A percentile compares a stretch with the other conserved stretches of the same genome.
phyloP scores from a whole-genome alignment of 75 land plant genomes.

The Chamaecyparis obtusa region DNA sequence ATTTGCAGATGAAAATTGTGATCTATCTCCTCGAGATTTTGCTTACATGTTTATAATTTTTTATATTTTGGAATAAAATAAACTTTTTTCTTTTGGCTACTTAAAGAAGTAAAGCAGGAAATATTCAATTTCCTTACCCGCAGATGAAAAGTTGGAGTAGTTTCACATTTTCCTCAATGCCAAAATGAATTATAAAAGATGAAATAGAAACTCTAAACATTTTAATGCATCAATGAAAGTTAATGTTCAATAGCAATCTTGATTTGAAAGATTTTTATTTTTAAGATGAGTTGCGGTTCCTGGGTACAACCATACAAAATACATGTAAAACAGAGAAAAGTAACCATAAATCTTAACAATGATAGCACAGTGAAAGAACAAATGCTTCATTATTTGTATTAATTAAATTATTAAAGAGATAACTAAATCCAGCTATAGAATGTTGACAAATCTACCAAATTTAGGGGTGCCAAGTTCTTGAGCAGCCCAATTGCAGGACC shows the following conservation, averaged over 20 bases:
- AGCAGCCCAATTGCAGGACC: too few relatives aligned
- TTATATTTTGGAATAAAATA: background rate
- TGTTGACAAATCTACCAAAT: too few relatives aligned
- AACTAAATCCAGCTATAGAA: too few relatives aligned
- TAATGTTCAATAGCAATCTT: background rate
- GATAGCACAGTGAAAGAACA: too few relatives aligned
- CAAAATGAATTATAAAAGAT: background rate
- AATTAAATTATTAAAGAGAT: too few relatives aligned
- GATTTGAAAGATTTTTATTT: background rate
- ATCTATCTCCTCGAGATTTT: too few relatives aligned
- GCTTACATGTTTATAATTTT: background rate
- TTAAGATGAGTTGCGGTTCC: background rate
- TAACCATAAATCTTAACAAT: too few relatives aligned
- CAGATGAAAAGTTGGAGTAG: background rate
- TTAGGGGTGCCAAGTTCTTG: too few relatives aligned
- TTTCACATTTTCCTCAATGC: background rate
- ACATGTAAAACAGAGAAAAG: too few relatives aligned
- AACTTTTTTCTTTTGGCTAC: background rate
- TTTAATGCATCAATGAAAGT: background rate
- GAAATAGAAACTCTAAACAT: background rate
- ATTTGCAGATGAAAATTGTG: too few relatives aligned
- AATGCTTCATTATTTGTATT: too few relatives aligned
- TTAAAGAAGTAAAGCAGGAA: background rate
- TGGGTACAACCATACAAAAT: too few relatives aligned
- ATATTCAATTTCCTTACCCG: background rate